Evolutionary conservation across 2,329 filamentous ascomycete species (phyloP).

Genomic region (Epichloe elymi): DNA sequence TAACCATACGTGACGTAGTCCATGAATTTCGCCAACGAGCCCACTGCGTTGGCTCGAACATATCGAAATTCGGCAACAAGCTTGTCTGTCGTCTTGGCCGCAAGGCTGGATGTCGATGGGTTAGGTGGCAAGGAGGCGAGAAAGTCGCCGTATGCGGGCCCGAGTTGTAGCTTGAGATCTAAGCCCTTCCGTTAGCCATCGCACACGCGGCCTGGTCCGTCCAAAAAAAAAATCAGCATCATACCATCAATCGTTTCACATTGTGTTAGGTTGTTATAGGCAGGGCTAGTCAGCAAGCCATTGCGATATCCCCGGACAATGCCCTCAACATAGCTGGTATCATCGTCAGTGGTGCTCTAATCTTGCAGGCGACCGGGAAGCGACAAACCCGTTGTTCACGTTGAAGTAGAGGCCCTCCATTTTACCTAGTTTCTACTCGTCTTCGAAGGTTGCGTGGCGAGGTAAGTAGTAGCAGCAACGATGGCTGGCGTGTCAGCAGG

Average conservation of each 20-base stretch:
- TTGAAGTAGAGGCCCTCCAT: constrained; percentile 96
- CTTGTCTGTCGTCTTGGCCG: constrained; percentile 93
- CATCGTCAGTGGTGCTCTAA: constrained; percentile 17
- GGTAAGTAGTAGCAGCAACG: background rate
- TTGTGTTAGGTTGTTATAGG: constrained; percentile 92
- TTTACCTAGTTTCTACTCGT: background rate
- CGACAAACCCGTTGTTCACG: constrained; percentile 71
- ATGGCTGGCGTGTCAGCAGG: background rate
- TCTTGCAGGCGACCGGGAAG: constrained; percentile 5
- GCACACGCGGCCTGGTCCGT: background rate
- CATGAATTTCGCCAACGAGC: constrained; percentile 87
- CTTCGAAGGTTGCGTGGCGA: background rate
- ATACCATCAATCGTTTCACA: constrained; percentile 93
- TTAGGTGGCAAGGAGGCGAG: constrained; percentile 88
- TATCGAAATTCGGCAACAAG: constrained; percentile 96
- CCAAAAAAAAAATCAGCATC: background rate
- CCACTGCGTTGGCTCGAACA: constrained; percentile 83
- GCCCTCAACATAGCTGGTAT: constrained; percentile 78
- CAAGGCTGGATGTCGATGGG: constrained; percentile 88
- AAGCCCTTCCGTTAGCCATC: background rate
- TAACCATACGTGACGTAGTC: constrained; percentile 98
- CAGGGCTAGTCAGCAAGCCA: constrained; percentile 73
- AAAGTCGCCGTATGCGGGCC: constrained; percentile 93
- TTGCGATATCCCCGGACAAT: constrained; percentile 97
- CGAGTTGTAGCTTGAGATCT: constrained; percentile 98